Base-by-base conservation (phyloP, 2,329 filamentous ascomycete species). In the Alternaria arbusti region DNA sequence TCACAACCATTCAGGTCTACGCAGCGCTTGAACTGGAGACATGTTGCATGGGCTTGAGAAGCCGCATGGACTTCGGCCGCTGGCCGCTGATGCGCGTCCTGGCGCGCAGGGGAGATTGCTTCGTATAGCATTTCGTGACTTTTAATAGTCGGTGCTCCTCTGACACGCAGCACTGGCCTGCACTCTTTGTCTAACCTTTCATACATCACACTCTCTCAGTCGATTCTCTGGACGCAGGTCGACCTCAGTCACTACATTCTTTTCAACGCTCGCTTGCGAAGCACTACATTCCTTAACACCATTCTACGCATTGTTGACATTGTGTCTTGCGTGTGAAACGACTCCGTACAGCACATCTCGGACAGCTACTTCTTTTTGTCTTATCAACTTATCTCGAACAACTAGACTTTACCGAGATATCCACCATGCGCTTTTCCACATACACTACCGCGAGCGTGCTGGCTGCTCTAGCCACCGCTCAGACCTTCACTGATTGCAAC, bases 401-500 rank as follows among this genome's bases (percentile, higher is more conserved):
- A 26, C 13, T 59, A 20, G 52, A 51, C 49, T 63, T 45, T 44
- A 68, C 68, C 56, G 72, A 70, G 15, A 78, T 25, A 30, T n/a
- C 9, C 5, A 36, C 9, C 15, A 52, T 79, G 77, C 76, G 70
- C 61, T 76, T 75, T 65, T 72, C 69, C 50, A 60, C 70, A 32
- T 74, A 71, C 54, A 52, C 72, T 49, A 68, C 69, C 7, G 68
- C 70, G 28, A 73, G 75, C 66, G 75, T 76, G 13, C 64, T 83
- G 58, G 74, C 74, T 26, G 70, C 72, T 57, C 55, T 79, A 22
- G 74, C 74, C 60, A 74, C 66, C n/a, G 82, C 79, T 25, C 82
- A 84, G 69, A 84, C 82, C 57, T 83, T 79, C 64, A 82, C 82
- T 20, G 74, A 79, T 56, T 84, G 82, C 74, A 78, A 84, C 64